Conservation (phyloP, 2,329 filamentous ascomycete genomes). For the Talaromyces sp. region DNA sequence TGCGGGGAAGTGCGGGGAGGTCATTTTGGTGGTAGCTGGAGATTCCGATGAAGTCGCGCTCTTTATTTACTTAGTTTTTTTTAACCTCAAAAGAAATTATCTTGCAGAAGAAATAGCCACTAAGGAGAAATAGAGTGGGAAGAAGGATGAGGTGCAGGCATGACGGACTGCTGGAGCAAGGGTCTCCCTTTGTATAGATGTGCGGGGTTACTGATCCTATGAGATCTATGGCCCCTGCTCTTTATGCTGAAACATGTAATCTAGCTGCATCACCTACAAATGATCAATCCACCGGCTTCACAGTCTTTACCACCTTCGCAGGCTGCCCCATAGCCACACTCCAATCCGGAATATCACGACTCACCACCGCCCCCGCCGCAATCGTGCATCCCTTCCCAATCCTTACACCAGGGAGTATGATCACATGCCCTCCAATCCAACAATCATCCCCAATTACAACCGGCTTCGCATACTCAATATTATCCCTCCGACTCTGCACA, state of each 20-base stretch:
- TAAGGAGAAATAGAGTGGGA: neutral
- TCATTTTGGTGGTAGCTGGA: neutral
- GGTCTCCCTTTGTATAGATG: neutral
- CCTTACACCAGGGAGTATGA: conserved; percentile 43
- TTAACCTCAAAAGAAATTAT: neutral
- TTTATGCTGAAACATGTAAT: neutral
- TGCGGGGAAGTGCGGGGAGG: conserved; percentile 17
- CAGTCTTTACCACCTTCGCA: conserved; percentile 19
- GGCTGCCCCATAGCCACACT: conserved; percentile 19
- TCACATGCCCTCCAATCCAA: conserved; percentile 49
- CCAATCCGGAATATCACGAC: conserved; percentile 26
- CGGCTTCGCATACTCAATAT: conserved; percentile 50
- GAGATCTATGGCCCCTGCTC: neutral
- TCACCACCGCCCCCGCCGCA: conserved; percentile 41
- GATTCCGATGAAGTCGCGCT: too few species aligned
- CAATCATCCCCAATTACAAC: conserved; percentile 49
- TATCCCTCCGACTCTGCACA: conserved; percentile 46
- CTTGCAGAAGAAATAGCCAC: neutral
- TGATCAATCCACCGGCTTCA: conserved; percentile 12
- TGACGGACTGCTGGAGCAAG: neutral
- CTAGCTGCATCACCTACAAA: too few species aligned
- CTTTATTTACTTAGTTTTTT: too few species aligned
- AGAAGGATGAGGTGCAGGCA: neutral
- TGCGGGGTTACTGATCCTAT: neutral
- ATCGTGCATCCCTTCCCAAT: conserved; percentile 43